These are phyloP conservation scores for Pythium diclinum DNA, from an alignment of 352 stramenopile species.

Conservation along the genomic window DNA sequence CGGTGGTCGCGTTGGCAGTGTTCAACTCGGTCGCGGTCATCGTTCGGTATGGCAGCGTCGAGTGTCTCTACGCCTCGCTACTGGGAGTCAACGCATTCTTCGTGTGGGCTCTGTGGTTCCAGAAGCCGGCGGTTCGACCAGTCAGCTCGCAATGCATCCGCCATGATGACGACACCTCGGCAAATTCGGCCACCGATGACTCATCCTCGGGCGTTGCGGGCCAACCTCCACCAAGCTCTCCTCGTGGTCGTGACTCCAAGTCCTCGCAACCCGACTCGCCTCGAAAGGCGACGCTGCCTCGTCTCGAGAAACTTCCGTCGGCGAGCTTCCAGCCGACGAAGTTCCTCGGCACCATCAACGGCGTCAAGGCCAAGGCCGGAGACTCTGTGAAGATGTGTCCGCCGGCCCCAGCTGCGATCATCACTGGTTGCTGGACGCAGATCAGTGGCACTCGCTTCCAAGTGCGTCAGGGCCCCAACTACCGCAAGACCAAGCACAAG, in stretches of 20 bases:
- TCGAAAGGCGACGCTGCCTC: slow-evolving; percentile 18
- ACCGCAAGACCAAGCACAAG: slow-evolving; percentile 74
- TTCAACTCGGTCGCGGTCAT: slow-evolving; percentile 14
- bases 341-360: slow-evolving; percentile 21
- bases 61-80: slow-evolving; percentile 9
- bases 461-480: slow-evolving; percentile 82
- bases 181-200: neutral
- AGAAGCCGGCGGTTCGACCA: neutral
- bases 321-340: slow-evolving; percentile 16
- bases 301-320: slow-evolving; percentile 19
- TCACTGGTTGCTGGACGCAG: slow-evolving; percentile 57
- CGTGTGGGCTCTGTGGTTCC: slow-evolving; percentile 23
- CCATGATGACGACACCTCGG: neutral
- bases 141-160: neutral
- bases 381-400: slow-evolving; percentile 54
- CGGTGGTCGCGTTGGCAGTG: slow-evolving; percentile 2
- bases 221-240: slow-evolving; percentile 1
- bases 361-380: slow-evolving; percentile 44
- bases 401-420: slow-evolving; percentile 31
- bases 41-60: slow-evolving; percentile 18
- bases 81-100: slow-evolving; percentile 13
- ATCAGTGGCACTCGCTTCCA: slow-evolving; percentile 70
- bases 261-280: slow-evolving; percentile 12
- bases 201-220: neutral
- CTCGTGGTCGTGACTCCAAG: neutral